Percentiles rank a stretch among this genome's conserved stretches.
phyloP scores from a whole-genome alignment of 2,329 filamentous ascomycete species.

The Teratosphaeria gauchensis region DNA sequence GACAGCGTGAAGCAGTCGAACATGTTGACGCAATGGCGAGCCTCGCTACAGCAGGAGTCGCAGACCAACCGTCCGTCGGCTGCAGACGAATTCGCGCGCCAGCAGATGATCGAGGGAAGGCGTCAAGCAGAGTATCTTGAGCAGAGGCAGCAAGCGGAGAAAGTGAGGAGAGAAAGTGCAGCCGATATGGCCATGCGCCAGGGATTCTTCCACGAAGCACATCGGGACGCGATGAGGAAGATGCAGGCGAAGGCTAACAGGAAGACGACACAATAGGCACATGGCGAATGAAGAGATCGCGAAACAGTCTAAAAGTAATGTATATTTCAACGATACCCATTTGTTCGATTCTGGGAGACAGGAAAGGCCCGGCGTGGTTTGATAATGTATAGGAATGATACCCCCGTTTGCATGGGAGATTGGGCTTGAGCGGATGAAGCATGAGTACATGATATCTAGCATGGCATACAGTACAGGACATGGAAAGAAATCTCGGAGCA shows the following conservation, averaged over 20 bases:
- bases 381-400: background rate
- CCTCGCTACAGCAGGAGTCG: constrained; percentile 11
- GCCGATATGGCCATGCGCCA: constrained; percentile 69
- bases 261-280: background rate
- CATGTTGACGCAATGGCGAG: constrained; percentile 56
- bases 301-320: background rate
- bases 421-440: background rate
- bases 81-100: constrained; percentile 26
- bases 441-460: background rate
- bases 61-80: constrained; percentile 16
- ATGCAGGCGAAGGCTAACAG: constrained; percentile 56
- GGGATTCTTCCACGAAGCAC: constrained; percentile 62
- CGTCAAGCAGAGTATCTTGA: constrained; percentile 53
- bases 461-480: background rate
- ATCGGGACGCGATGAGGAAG: constrained; percentile 67
- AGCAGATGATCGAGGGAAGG: constrained; percentile 49
- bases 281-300: background rate
- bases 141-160: constrained; percentile 49
- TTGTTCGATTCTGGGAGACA: background rate
- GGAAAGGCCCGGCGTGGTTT: background rate
- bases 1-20: constrained; percentile 43
- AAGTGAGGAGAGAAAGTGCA: constrained; percentile 49
- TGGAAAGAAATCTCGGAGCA: background rate
- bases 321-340: background rate
- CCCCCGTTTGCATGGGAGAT: background rate